Evolutionary conservation across 148 eudicot genomes (phyloP).

Genomic region (Agrostemma githago): DNA sequence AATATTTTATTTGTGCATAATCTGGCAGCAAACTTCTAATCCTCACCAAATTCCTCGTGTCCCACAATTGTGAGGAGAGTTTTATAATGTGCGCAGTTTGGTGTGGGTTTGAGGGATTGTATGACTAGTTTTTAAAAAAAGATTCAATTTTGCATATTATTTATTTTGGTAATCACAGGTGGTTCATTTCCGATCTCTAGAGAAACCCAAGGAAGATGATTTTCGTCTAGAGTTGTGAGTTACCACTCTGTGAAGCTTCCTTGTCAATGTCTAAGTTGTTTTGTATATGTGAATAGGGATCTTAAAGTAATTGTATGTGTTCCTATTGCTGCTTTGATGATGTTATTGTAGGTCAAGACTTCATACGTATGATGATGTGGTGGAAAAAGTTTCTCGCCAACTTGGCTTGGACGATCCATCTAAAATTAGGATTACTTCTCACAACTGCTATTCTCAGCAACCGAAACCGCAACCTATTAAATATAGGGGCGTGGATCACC

Average conservation of each 20-base stretch:
- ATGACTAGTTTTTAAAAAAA: neutral
- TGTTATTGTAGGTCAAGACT: constrained; percentile 60
- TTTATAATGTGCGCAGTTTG: neutral
- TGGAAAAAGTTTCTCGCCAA: constrained; percentile 69
- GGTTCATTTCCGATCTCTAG: constrained; percentile 83
- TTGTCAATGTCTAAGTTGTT: neutral
- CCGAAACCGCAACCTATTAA: constrained; percentile 96
- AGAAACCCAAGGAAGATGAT: constrained; percentile 91
- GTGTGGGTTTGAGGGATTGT: too few species aligned
- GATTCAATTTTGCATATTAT: neutral
- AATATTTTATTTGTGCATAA: neutral
- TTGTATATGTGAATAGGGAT: neutral
- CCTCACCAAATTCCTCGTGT: neutral
- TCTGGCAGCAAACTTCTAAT: neutral
- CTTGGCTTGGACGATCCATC: constrained; percentile 88
- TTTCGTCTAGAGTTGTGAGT: constrained; percentile 85
- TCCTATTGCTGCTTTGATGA: neutral
- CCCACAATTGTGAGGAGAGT: neutral
- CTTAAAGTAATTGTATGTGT: neutral
- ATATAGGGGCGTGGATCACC: constrained; percentile 78
- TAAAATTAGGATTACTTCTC: constrained; percentile 89
- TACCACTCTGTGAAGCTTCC: neutral
- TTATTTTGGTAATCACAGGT: constrained; percentile 37
- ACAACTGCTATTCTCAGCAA: constrained; percentile 92
- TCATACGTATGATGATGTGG: constrained; percentile 89